Evolutionary conservation across 2,329 filamentous ascomycete genomes (phyloP).

Genomic region (Fusarium zealandicum): DNA sequence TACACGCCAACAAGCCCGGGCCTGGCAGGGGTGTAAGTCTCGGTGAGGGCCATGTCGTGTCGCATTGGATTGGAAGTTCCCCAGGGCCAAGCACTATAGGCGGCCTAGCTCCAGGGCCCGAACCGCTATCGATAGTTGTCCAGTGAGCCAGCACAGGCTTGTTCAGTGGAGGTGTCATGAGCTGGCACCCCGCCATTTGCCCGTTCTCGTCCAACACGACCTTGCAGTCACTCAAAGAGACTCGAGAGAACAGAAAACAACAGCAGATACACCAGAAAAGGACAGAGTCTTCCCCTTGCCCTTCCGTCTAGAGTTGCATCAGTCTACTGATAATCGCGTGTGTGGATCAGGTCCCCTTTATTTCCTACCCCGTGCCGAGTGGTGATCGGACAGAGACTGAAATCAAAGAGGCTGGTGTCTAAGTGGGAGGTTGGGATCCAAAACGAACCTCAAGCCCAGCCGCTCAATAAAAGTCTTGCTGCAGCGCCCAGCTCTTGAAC

Average conservation of each 20-base stretch:
- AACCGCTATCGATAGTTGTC: slow-evolving; percentile 41
- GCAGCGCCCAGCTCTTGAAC: slow-evolving; percentile 41
- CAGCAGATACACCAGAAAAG: slow-evolving; percentile 16
- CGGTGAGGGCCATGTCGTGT: slow-evolving; percentile 21
- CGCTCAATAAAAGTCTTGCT: slow-evolving; percentile 46
- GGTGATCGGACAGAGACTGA: slow-evolving; percentile 24
- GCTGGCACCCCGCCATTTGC: slow-evolving; percentile 39
- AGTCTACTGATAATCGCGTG: slow-evolving; percentile 29
- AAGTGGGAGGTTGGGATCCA: slow-evolving; percentile 49
- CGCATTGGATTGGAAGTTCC: no score
- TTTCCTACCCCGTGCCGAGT: slow-evolving; percentile 23
- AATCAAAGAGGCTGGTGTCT: slow-evolving; percentile 45
- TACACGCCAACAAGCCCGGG: slow-evolving; percentile 4
- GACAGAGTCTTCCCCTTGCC: slow-evolving; percentile 27
- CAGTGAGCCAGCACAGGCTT: slow-evolving; percentile 36
- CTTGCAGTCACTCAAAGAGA: slow-evolving; percentile 17
- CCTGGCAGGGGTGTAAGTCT: slow-evolving; percentile 32
- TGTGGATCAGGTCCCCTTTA: slow-evolving; percentile 37
- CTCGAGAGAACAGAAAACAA: slow-evolving; percentile 7
- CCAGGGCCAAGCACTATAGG: slow-evolving; percentile 18
- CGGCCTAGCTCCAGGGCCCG: slow-evolving; percentile 33
- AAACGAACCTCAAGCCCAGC: slow-evolving; percentile 39
- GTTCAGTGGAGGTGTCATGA: slow-evolving; percentile 33
- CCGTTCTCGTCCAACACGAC: slow-evolving; percentile 25
- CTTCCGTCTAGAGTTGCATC: slow-evolving; percentile 4